Base-by-base conservation (phyloP, 345 rosid species). In the Sonneratia alba region DNA sequence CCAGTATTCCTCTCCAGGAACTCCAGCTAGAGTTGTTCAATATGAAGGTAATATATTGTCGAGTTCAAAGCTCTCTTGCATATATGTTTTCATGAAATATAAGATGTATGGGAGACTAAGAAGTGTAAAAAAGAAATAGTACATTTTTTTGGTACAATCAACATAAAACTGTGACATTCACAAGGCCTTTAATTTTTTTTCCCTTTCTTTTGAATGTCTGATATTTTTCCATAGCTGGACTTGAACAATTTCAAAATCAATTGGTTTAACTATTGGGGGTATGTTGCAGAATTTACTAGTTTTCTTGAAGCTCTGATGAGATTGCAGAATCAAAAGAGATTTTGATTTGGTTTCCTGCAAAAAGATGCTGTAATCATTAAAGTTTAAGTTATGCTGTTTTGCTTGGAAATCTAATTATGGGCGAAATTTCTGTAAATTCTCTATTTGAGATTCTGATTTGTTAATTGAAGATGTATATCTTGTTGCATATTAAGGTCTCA, bases 1-100 rank as follows among this genome's bases (percentile, higher is more conserved):
- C 69, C 85, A 77, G 47, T 59, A 76, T 76, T 37, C 79, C 42
- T 74, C 82, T 71, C 70, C 80, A 47, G 97, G 88, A 64, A 81
- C 86, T 71, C 97, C 96, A 70, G 86, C 97, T 16, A 85, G 92
- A 84, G 99, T 95, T 56, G 86, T 92, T 79, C 99, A 95, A 71
- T 95, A 95, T 84, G 97, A 91, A 87, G 97, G 99, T 95, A 79
- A 45, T 74, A 49, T 79, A 37, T 36, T 34, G 64, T 13, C 24
- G 47, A 43, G 57, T 55, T 34, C 36, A 36, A n/a, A 47, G 32
- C 34, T 72, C 51, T 47, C 38, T 51, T 22, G 16, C 36, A 4
- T 19, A 5, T 68, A 27, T 55, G 16, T 13, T 42, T 68, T 57
- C 55, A n/a, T 38, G 45, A 36, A 51, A 34, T 12, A 64, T 49